Conservation (phyloP, 139 green algal genomes). For the Tetradesmus obliquus region DNA sequence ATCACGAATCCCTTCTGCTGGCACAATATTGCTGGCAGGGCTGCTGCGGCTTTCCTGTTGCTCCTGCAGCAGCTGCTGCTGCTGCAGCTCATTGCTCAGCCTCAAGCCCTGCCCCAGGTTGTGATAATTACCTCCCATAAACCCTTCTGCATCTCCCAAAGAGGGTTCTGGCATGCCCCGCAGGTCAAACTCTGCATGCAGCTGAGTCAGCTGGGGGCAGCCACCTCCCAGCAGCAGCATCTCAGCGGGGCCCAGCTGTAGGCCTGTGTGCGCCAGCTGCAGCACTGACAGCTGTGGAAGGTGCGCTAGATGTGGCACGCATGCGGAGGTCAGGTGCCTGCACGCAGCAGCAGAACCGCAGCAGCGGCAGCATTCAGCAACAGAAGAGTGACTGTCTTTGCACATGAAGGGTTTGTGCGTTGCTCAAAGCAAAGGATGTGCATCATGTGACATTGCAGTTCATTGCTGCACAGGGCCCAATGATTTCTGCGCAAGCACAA, state of each 20-base stretch:
- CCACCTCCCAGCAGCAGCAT: not conserved
- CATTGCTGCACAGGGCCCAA: too few species aligned
- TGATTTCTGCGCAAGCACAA: too few species aligned
- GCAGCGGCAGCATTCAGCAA: not conserved
- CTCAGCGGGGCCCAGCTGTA: not conserved
- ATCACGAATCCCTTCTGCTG: not conserved
- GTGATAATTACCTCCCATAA: not conserved
- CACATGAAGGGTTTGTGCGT: too few species aligned
- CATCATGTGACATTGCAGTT: too few species aligned
- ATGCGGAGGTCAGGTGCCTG: not conserved
- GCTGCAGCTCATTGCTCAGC: not conserved
- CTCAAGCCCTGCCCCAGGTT: not conserved
- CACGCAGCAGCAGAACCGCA: not conserved
- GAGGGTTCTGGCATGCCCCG: not conserved
- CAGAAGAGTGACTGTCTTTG: too few species aligned
- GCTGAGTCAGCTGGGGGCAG: not conserved
- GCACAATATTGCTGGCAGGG: not conserved
- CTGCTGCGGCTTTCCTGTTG: not conserved
- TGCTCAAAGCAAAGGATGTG: too few species aligned
- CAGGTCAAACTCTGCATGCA: slow-evolving; percentile 30
- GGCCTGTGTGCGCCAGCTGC: slow-evolving; percentile 3
- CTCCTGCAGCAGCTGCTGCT: not conserved
- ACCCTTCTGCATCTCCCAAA: not conserved
- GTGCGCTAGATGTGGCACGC: not conserved
- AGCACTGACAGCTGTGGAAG: not conserved